A percentile compares a stretch with the other conserved stretches of the same genome.
Evolutionary conservation across 2,329 filamentous ascomycete genomes (phyloP).

Genomic region (Dothideomycetes sp.): DNA sequence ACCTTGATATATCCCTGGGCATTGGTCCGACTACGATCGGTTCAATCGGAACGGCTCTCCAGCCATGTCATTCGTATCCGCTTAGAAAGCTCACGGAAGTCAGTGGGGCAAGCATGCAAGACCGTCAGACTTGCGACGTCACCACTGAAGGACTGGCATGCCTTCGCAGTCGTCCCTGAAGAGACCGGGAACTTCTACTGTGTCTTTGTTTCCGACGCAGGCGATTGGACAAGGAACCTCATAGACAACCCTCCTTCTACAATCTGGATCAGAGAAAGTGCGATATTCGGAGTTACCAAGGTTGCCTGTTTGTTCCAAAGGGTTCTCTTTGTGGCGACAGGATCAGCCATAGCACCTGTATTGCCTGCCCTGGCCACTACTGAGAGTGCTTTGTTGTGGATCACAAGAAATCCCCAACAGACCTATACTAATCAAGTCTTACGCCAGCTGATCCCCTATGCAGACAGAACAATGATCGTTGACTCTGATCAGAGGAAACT

Average conservation of each 20-base stretch:
- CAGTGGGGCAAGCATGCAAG: slow-evolving; percentile 14
- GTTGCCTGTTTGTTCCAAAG: slow-evolving; percentile 56
- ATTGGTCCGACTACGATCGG: slow-evolving; percentile 56
- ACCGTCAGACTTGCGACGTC: slow-evolving; percentile 49
- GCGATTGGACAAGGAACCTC: slow-evolving; percentile 61
- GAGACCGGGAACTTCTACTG: slow-evolving; percentile 51
- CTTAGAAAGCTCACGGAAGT: slow-evolving; percentile 32
- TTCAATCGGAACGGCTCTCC: slow-evolving; percentile 60
- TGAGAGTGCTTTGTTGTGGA: slow-evolving; percentile 58
- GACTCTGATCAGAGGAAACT: slow-evolving; percentile 46
- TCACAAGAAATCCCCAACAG: slow-evolving; percentile 49
- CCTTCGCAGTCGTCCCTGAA: slow-evolving; percentile 64
- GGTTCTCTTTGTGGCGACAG: slow-evolving; percentile 59
- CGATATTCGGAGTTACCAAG: slow-evolving; percentile 58
- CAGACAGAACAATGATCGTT: slow-evolving; percentile 57
- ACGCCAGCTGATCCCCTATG: slow-evolving; percentile 44
- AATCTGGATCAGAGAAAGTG: slow-evolving; percentile 60
- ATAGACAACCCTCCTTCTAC: slow-evolving; percentile 53
- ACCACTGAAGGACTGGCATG: slow-evolving; percentile 63
- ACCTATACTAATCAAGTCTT: slow-evolving; percentile 55
- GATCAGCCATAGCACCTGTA: slow-evolving; percentile 63
- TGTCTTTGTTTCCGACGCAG: slow-evolving; percentile 60
- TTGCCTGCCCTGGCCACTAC: slow-evolving; percentile 42
- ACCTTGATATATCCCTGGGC: slow-evolving; percentile 66
- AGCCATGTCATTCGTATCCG: slow-evolving; percentile 63